Percentiles rank a stretch among this genome's conserved stretches.
phyloP scores from a whole-genome alignment of 108 stramenopile species.

The Skeletonema marinoi region DNA sequence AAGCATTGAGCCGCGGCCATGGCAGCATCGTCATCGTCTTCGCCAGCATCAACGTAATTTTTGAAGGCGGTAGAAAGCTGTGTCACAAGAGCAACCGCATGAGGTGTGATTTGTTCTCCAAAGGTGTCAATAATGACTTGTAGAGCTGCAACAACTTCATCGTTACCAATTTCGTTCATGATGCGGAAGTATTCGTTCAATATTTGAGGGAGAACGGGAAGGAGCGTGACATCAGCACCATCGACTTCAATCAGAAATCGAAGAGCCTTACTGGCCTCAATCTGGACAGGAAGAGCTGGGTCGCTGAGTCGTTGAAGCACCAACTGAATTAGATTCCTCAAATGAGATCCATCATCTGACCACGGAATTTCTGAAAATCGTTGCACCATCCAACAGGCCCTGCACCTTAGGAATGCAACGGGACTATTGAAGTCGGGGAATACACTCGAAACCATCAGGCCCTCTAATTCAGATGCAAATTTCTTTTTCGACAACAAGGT shows the following conservation, averaged over 20 bases:
- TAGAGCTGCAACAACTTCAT: constrained; percentile 93
- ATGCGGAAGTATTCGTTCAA: constrained; percentile 97
- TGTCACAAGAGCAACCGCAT: constrained; percentile 88
- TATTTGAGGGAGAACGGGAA: constrained; percentile 91
- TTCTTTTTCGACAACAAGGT: constrained; percentile 82
- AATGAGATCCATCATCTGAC: constrained; percentile 79
- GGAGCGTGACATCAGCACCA: constrained; percentile 85
- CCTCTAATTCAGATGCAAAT: constrained; percentile 81
- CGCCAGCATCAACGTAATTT: constrained; percentile 88
- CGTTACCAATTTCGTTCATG: constrained; percentile 97
- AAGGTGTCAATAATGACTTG: constrained; percentile 94
- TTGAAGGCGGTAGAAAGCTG: constrained; percentile 90
- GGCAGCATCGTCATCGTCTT: constrained; percentile 96
- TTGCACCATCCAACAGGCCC: constrained; percentile 96
- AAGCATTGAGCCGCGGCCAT: constrained; percentile 96
- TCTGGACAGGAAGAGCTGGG: constrained; percentile 96
- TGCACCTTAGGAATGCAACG: constrained; percentile 88
- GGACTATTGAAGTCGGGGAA: constrained; percentile 94
- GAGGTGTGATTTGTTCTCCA: constrained; percentile 94
- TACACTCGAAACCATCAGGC: constrained; percentile 86
- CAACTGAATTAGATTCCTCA: constrained; percentile 65
- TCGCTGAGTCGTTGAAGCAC: constrained; percentile 87
- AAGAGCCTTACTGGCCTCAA: constrained; percentile 93
- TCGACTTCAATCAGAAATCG: constrained; percentile 91
- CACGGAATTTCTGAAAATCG: constrained; percentile 79